A percentile compares a stretch with the other conserved stretches of the same genome.
Evolutionary conservation across 371 early-diverging fungal species (phyloP).

Genomic region (Blakeslea trispora): DNA sequence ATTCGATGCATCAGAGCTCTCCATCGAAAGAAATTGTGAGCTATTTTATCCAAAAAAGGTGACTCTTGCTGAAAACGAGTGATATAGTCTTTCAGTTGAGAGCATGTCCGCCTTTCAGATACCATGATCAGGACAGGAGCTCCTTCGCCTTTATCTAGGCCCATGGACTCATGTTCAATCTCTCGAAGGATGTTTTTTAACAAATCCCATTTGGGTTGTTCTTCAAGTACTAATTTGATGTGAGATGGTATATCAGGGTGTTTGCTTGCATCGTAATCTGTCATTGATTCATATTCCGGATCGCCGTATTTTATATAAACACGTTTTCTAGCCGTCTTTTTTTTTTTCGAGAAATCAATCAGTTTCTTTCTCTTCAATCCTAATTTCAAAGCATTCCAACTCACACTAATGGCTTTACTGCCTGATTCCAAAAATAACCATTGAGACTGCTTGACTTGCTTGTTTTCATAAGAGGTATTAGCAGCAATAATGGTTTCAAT

Average conservation of each 20-base stretch:
- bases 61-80: conserved; percentile 22
- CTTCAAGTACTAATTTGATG: conserved; percentile 78
- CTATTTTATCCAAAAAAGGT: conserved; percentile 50
- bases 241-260: conserved; percentile 52
- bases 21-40: conserved; percentile 70
- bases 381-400: neutral
- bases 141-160: conserved; percentile 14
- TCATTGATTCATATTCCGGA: conserved; percentile 34
- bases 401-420: conserved; percentile 65
- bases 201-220: conserved; percentile 90
- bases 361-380: no score
- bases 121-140: conserved; percentile 71
- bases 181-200: conserved; percentile 73
- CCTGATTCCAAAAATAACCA: conserved; percentile 92
- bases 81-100: conserved; percentile 66
- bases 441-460: conserved; percentile 52
- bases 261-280: neutral
- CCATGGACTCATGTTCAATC: conserved; percentile 58
- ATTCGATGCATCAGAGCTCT: conserved; percentile 53
- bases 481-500: conserved; percentile 81
- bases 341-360: neutral
- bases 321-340: conserved; percentile 61
- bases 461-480: conserved; percentile 40
- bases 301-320: conserved; percentile 57
- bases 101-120: conserved; percentile 66